Base-by-base conservation (phyloP, 2,329 filamentous ascomycete genomes). In the Fusarium armeniacum region DNA sequence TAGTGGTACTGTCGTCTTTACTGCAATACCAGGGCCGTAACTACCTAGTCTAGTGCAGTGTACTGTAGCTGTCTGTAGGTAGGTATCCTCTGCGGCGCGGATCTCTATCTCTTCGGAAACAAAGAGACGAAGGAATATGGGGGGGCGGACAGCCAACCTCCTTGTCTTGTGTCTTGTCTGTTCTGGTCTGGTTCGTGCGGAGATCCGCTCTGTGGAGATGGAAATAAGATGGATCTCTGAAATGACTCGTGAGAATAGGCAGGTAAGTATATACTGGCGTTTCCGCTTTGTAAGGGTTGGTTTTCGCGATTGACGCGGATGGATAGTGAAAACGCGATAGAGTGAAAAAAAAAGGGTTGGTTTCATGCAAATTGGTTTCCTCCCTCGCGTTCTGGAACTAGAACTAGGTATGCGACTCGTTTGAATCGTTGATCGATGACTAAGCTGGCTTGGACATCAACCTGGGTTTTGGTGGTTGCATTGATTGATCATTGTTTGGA, bases 401-500 rank as follows among this genome's bases (percentile, higher is more conserved):
- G 50, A 67, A 57, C 43, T 62, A 45, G 43, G 43, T 64, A 47
- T 70, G 58, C 44, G 58, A 67, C n/a, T 43, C 30, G 45, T 22
- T 65, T 59, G 49, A 57, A 18, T 43, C 35, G 40, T 47, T 36
- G 33, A 26, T n/a, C 16, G 68, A 70, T 70, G 68, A 70, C 68
- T 70, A 70, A 70, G 67, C 68, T 36, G 18, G 4, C 16, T 40
- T 41, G 30, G n/a, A 32, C 32, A 35, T 32, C 13, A 24, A 24
- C 51, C 51, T 18, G 4, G 20, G 9, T 51, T 60, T 47, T 69
- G 65, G 57, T 70, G 52, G 44, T 55, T 52, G 30, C 20, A 60
- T 51, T 41, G 30, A 24, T 54, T 15, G 10, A 33, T 11, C 16
- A 41, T 28, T 33, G 22, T 7, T 24, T 18, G 22, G 36, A 33